Evolutionary conservation across 345 rosid species (phyloP), one percentile per base, ranked within the genome.

Genomic region (Pelargonium nanum): DNA sequence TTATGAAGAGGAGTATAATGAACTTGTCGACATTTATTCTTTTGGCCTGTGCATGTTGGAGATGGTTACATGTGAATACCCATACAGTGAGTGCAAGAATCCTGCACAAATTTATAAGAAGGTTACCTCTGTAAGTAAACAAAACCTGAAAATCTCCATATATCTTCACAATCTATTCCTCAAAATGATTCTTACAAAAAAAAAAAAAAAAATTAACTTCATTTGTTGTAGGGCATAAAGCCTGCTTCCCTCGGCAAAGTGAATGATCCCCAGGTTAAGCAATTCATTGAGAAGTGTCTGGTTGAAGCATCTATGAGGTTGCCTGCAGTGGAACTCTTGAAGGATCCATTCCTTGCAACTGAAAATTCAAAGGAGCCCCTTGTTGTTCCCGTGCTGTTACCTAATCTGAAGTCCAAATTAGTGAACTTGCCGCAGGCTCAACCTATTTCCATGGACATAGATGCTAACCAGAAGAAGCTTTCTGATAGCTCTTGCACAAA

Each of bases 11-110:
- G 93, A 80, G 53, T 86, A 86, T 72, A 81, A 78, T 66, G 89
- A 86, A 55, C 93, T 86, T 53, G 87, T 83, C 0, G 93, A 86
- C 69, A 77, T 86, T 24, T 86, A 86, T 75, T 81, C 89, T 26
- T 86, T 86, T 64, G 93, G 93, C 53, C 60, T 86, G 87, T 83
- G 93, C 85, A 72, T 86, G 69, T 59, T 86, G 68, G 89, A 86
- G 83, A 77, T 86, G 82, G 79, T 81, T 52, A 86, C 93, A 19
- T 77, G 78, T 75, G 89, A 86, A 65, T 80, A 79, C 57, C 89
- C 93, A 5, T 86, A 86, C 32, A 74, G 68, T 59, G 93, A 86
- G 72, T 86, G 93, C 87, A 73, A 65, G 69, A 86, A 81, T 72
- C 81, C 80, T 0, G 87, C 89, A 4, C 87, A 86, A 60, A 86